Conservation (phyloP, 805 yeast species). For the Candida vartiovaarae region DNA sequence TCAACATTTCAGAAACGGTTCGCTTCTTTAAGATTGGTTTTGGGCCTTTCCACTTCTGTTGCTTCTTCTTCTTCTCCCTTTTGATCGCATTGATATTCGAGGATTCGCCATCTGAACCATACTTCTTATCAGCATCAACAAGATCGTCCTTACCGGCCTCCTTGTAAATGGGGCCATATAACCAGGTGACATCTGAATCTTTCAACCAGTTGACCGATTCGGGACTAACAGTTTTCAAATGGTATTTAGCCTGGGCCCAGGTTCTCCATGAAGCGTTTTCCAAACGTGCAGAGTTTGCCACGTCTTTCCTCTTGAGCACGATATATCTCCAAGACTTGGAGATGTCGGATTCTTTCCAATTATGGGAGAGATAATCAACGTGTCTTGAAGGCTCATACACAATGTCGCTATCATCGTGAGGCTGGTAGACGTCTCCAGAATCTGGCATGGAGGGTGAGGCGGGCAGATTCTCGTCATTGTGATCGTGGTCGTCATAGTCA, state of each 20-base stretch:
- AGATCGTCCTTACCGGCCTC: constrained; percentile 10
- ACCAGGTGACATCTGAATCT: constrained; percentile 96
- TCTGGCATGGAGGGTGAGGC: constrained; percentile 31
- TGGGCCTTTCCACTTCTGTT: constrained; percentile 29
- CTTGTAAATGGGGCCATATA: constrained; percentile 71
- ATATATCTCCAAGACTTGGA: constrained; percentile 95
- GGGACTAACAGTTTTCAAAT: constrained; percentile 78
- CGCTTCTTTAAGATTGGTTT: constrained; percentile 88
- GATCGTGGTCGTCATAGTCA: constrained; percentile 13
- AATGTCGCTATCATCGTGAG: constrained; percentile 80
- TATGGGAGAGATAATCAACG: constrained; percentile 90
- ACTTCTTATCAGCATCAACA: constrained; percentile 22
- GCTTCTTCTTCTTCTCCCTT: constrained; percentile 15
- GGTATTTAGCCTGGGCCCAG: constrained; percentile 88
- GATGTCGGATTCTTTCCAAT: constrained; percentile 93
- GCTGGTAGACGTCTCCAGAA: constrained; percentile 17
- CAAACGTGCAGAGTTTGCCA: constrained; percentile 72
- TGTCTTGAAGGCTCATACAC: constrained; percentile 78
- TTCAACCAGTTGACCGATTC: constrained; percentile 93
- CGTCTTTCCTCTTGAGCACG: constrained; percentile 71
- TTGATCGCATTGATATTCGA: constrained; percentile 19
- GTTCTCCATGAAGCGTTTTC: constrained; percentile 97
- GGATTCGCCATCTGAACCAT: constrained; percentile 34
- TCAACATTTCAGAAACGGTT: constrained; percentile 75
- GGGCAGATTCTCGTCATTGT: constrained; percentile 36